Evolutionary conservation across 768 basidiomycete genomes (phyloP), one percentile per base, ranked within the genome.

Genomic region (Tricholoma saponaceum): DNA sequence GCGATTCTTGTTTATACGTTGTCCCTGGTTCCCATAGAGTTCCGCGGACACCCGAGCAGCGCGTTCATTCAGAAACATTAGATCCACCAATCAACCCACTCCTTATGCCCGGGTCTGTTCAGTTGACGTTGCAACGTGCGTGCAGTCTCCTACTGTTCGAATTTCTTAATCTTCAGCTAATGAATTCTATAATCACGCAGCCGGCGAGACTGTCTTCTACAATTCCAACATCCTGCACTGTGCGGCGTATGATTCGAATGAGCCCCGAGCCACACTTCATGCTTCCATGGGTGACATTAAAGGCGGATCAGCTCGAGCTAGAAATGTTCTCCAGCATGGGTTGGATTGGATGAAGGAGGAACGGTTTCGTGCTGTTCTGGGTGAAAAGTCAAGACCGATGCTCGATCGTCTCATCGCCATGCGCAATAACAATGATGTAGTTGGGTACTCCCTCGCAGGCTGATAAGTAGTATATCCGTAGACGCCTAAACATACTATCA

Each of bases 201-300:
- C 84, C 0, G 88, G 89, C 0, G 85, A 92, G 58, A 86, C 86
- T 0, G 86, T 88, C 22, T 91, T 92, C 69, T 91, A 92, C 68
- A 89, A 89, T 65, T 83, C 80, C 61, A 91, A 92, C 66, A 85
- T 91, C 57, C 74, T 92, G 9, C 90, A 92, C 62, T 87, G 87
- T 55, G 89, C 84, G 4, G 76, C 78, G 5, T 92, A 92, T 67
- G 77, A 76, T 57, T 72, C 78, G 0, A 67, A 67, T 18, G 66
- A 68, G 20, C 72, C 69, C 32, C 78, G 90, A 2, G 82, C 83
- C 26, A 92, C 90, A 2, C 75, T 92, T 5, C 90, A 91, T 61
- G 89, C 79, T 0, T 81, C 75, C 47, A 83, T 89, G 68, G 87
- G 88, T 2, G 81, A 85, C 58, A 72, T 76, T 4, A 77, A 80